Evolutionary conservation across 2,329 filamentous ascomycete species (phyloP), one percentile per base, ranked within the genome.

Genomic region (Colletotrichum costaricense): DNA sequence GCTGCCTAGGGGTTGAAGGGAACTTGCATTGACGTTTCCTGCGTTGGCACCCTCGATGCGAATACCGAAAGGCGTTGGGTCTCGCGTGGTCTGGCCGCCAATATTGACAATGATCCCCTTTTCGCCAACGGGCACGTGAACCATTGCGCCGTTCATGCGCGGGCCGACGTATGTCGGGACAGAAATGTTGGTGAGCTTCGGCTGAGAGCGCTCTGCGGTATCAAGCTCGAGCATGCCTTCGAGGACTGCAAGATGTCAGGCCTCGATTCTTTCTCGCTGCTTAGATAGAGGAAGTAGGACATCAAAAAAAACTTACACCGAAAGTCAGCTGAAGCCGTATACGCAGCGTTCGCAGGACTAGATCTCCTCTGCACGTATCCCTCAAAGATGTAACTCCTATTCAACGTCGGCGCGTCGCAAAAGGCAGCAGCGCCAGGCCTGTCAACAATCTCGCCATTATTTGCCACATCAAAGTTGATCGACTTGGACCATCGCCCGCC

Each of bases 61-160:
- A n/a, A 69, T 24, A 0, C 69, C 76, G 26, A 72, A 75, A 1
- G 46, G 60, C 5, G 76, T 76, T 1, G 64, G 49, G 28, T 76
- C 63, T 1, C 65, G 49, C 5, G 76, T 75, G 2, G 58, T 72
- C 35, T 76, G 76, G 1, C 76, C 76, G 3, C 75, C 76, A 33
- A 75, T 42, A 30, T 73, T 68, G 16, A 77, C 76, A 9, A 77
- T 24, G 22, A 75, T 69, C 5, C 76, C 76, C 22, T 68, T 65
- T 0, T 73, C 63, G n/a, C 76, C 76, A 7, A 76, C 67, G 1
- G 76, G 75, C 7, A 77, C 64, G 38, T 77, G 75, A 4, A 77
- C 75, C 71, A 75, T 76, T 14, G 74, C 76, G 26, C 76, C 76
- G 35, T 76, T 76, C 76, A 77, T 76, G 8, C 76, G 76, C 7